These are phyloP conservation scores for Candida sphagnicola DNA, from an alignment of 805 yeast genomes.

Conservation along the genomic window DNA sequence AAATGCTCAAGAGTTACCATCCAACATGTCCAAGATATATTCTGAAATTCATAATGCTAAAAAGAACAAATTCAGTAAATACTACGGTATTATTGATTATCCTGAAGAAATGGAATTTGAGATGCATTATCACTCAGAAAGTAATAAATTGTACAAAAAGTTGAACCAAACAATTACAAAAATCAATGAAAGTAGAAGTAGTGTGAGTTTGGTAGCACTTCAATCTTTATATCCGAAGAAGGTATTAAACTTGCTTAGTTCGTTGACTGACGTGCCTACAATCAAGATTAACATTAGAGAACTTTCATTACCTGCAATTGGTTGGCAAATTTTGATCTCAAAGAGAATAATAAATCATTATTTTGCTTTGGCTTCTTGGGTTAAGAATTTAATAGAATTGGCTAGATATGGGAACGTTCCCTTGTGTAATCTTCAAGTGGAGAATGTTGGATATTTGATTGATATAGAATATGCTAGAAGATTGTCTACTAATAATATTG, in stretches of 20 bases:
- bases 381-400: conserved; percentile 58
- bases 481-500: conserved; percentile 57
- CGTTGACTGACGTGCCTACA: conserved; percentile 56
- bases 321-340: conserved; percentile 73
- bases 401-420: conserved; percentile 80
- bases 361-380: conserved; percentile 70
- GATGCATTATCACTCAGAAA: conserved; percentile 50
- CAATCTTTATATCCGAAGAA: conserved; percentile 64
- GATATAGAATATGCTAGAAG: conserved; percentile 86
- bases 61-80: conserved; percentile 38
- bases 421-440: conserved; percentile 76
- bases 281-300: conserved; percentile 59
- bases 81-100: conserved; percentile 49
- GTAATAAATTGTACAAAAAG: conserved; percentile 52
- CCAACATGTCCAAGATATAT: conserved; percentile 52
- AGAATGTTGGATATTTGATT: conserved; percentile 71
- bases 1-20: conserved; percentile 61
- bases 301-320: conserved; percentile 62
- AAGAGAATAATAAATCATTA: conserved; percentile 67
- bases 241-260: conserved; percentile 42
- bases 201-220: conserved; percentile 60
- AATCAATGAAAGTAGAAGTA: conserved; percentile 57
- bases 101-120: conserved; percentile 52
- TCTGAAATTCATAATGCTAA: conserved; percentile 48
- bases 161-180: conserved; percentile 51